Evolutionary conservation across 2,329 filamentous ascomycete genomes (phyloP), one percentile per base, ranked within the genome.

Genomic region (Davidsoniella virescens): DNA sequence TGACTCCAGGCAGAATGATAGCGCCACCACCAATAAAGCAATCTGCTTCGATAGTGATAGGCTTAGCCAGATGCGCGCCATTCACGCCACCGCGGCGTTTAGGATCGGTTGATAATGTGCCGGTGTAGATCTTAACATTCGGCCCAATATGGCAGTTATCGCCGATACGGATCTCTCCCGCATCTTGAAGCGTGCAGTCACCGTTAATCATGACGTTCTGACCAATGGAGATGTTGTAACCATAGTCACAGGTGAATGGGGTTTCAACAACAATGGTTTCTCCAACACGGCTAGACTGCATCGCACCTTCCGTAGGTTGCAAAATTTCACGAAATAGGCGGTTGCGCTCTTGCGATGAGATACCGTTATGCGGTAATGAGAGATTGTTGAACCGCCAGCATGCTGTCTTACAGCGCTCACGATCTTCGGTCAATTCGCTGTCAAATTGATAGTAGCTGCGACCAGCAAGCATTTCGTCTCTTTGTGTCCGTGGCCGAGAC

Each of bases 241-340:
- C 92, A 60, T 95, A 95, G 59, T 95, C 87, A 62, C 90, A 95
- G 44, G 74, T 80, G 63, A 98, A 96, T 0, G 90, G 90, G 2
- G 84, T 79, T 59, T 94, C 87, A 23, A 98, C 83, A 40, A 81
- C 71, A 4, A 85, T 82, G 50, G 82, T 78, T 14, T 80, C 75
- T n/a, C 86, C 86, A 4, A 92, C 75, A 20, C 70, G 75, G 23
- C 29, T 45, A 51, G 76, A 84, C 50, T 62, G 8, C 72, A 65
- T 43, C 72, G 70, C 38, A 68, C 66, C 57, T 72, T 65, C 5
- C 74, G 73, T 47, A 77, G 82, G 80, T 56, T 81, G 75, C 17
- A 88, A 61, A 45, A 92, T 84, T 58, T 83, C 77, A 43, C 75
- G 71, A 64, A 92, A 84, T 50, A 87, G 68, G 18, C 82, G 74